Evolutionary conservation across 2,329 filamentous ascomycete genomes (phyloP).

Genomic region (Talaromyces sp.): DNA sequence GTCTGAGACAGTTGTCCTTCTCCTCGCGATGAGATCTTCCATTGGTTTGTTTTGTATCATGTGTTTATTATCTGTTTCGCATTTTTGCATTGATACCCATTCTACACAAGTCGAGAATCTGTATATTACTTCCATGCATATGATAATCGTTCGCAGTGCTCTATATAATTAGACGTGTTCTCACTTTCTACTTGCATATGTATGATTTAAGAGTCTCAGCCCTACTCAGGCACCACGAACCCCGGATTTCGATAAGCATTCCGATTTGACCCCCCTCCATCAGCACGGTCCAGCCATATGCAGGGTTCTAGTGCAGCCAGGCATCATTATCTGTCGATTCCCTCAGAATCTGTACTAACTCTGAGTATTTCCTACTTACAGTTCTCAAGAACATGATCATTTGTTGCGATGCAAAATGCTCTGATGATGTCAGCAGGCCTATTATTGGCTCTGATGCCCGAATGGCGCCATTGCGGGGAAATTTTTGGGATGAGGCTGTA

Average conservation of each 20-base stretch:
- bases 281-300: not conserved
- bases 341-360: not conserved
- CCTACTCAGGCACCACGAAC: not conserved
- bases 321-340: not conserved
- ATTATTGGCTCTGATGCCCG: constrained; percentile 3
- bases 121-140: constrained; percentile 7
- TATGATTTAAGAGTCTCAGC: not conserved
- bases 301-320: not conserved
- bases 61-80: constrained; percentile 2
- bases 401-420: not conserved
- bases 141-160: not conserved
- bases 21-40: not conserved
- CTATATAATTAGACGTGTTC: not conserved
- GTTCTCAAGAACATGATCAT: not conserved
- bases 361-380: not conserved
- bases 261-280: not conserved
- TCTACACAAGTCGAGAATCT: constrained; percentile 1
- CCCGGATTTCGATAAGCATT: constrained; percentile 2
- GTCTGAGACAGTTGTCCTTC: not conserved
- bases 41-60: constrained; percentile 1
- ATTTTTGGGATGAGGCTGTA: constrained; percentile 2
- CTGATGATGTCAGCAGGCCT: constrained; percentile 12
- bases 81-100: constrained; percentile 16
- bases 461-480: constrained; percentile 20
- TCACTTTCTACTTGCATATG: not conserved